These are phyloP conservation scores for Raphanus hybrid DNA, from an alignment of 441 rosid genomes.

Conservation along the genomic window DNA sequence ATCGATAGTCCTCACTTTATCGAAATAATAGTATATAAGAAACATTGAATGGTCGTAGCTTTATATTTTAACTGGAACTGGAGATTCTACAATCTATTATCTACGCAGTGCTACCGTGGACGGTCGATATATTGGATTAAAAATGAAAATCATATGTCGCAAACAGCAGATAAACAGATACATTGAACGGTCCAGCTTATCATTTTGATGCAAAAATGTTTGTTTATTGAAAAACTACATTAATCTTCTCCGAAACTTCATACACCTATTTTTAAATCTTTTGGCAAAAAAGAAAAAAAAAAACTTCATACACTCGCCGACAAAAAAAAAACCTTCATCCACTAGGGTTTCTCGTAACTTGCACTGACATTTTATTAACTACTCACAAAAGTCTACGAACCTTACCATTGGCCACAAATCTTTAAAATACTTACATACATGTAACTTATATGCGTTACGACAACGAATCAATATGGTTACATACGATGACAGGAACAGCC, in stretches of 20 bases:
- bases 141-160: neutral
- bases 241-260: conserved; percentile 38
- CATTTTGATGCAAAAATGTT: conserved; percentile 10
- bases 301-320: conserved; percentile 37
- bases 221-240: conserved; percentile 13
- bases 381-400: conserved; percentile 37
- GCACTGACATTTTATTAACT: conserved; percentile 24
- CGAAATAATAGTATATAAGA: neutral
- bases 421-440: neutral
- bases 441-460: conserved; percentile 24
- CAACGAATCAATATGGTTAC: conserved; percentile 2
- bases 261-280: neutral
- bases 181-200: conserved; percentile 33
- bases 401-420: conserved; percentile 23
- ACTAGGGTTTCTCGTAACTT: conserved; percentile 35
- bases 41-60: conserved; percentile 25
- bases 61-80: conserved; percentile 2
- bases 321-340: conserved; percentile 5
- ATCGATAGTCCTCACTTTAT: conserved; percentile 14
- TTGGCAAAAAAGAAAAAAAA: too few relatives aligned
- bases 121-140: conserved; percentile 18
- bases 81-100: conserved; percentile 24
- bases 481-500: neutral
- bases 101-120: conserved; percentile 27
- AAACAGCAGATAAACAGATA: conserved; percentile 23